Base-by-base conservation (phyloP, 305 asterid genomes). In the Stenogyne calaminthoides region DNA sequence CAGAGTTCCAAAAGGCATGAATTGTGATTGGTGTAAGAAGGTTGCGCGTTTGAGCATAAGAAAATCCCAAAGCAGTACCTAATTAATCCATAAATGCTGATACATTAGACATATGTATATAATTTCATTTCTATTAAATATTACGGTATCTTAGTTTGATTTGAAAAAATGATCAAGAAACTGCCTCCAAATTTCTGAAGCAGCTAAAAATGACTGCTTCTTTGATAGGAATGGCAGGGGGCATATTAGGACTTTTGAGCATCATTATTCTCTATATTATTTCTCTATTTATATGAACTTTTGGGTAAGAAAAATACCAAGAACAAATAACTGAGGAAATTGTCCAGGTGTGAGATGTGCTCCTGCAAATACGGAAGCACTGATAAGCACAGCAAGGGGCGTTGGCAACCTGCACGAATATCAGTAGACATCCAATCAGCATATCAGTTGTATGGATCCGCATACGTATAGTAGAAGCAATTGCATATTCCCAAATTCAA, bases 341-440 rank as follows among this genome's bases (percentile, higher is more conserved):
- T 90, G 86, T 70, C 95, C 96, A 20, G 97, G 99, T 70, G 98
- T 88, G 78, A 92, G 90, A 86, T 94, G 99, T 42, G 98, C 98
- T 54, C 73, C 80, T 27, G 98, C 95, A 80, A 94, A 94, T 56
- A 89, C 97, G 34, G 95, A 82, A 61, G 96, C 99, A 75, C 98
- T 94, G 58, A 88, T 57, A 34, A 92, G 73, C 78, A 87, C 88
- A 69, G 99, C 81, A 51, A 89, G 75, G 15, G 99, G 99, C 20
- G 98, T 94, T 42, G 99, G 98, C 80, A 94, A 34, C 98, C 99
- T 94, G 93, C 82, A 81, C 14, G 54, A 52, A 34, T 78, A 42
- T 60, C 29, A 25, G 29, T 25, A 25, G 2, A 2, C 3, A 25
- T 25, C 29, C 29, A 25, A 25, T 25, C 74, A 80, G 67, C 46